Evolutionary conservation across 768 basidiomycete species (phyloP).

Genomic region (Lentinula sp.): DNA sequence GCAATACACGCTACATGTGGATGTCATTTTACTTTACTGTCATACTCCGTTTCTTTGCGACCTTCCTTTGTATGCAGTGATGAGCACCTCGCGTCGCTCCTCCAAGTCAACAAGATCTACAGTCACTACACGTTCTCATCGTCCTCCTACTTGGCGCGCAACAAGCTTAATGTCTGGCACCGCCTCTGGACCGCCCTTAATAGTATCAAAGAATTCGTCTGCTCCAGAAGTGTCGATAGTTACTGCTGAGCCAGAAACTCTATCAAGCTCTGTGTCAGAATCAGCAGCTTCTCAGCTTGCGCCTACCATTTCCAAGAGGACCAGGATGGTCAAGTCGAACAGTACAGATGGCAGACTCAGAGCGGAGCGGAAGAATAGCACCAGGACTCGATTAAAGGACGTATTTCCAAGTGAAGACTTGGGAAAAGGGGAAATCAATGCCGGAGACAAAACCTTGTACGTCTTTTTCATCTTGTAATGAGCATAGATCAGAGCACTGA

Average conservation of each 20-base stretch:
- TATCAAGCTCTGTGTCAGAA: neutral
- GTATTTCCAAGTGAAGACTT: neutral
- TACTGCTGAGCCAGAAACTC: conserved; percentile 7
- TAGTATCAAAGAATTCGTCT: conserved; percentile 6
- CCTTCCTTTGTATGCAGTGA: neutral
- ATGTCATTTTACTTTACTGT: neutral
- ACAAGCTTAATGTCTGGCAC: neutral
- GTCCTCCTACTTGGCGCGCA: conserved; percentile 6
- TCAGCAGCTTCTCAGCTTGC: conserved; percentile 1
- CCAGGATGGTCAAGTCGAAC: neutral
- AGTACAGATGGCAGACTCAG: neutral
- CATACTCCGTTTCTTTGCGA: neutral
- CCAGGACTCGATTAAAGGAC: conserved; percentile 4
- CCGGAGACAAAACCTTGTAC: neutral
- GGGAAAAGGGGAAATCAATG: neutral
- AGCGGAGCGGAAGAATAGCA: neutral
- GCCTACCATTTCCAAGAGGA: neutral
- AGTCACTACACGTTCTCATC: neutral
- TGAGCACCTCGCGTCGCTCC: conserved; percentile 8
- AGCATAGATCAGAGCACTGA: neutral
- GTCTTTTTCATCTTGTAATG: neutral
- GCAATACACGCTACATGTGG: neutral
- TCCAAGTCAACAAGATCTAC: conserved; percentile 2
- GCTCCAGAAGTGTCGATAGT: conserved; percentile 4
- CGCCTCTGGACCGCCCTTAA: neutral